Percentiles rank a stretch among this genome's conserved stretches.
Evolutionary conservation across 345 rosid genomes (phyloP).

Genomic region (Lepidium aucheri): DNA sequence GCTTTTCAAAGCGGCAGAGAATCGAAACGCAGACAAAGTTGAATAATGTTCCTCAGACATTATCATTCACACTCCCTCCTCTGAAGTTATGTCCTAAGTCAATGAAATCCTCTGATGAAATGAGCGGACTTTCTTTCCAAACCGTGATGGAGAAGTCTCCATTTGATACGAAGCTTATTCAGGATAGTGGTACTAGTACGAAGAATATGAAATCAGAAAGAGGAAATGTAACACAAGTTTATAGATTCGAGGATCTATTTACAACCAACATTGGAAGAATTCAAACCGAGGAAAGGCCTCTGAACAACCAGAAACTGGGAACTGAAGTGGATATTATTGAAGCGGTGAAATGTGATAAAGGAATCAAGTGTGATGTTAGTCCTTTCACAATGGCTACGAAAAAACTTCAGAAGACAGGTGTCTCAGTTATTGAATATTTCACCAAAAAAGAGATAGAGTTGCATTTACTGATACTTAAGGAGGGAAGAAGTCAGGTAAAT

Average conservation of each 20-base stretch:
- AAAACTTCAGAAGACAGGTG: slow-evolving; percentile 22
- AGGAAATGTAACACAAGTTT: background rate
- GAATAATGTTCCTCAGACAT: background rate
- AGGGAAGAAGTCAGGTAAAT: slow-evolving; percentile 26
- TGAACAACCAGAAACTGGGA: background rate
- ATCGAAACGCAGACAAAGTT: background rate
- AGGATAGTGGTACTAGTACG: background rate
- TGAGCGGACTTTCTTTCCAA: background rate
- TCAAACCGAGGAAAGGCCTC: background rate
- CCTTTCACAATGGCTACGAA: background rate
- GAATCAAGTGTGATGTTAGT: background rate
- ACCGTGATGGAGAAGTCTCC: background rate
- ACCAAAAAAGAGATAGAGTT: slow-evolving; percentile 36
- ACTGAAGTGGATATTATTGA: slow-evolving; percentile 1
- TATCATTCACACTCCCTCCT: background rate
- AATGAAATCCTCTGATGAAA: background rate
- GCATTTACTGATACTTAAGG: slow-evolving; percentile 40
- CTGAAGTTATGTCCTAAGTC: background rate
- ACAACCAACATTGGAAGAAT: background rate
- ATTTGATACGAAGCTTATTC: background rate
- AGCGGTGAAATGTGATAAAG: background rate
- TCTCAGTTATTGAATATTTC: slow-evolving; percentile 38
- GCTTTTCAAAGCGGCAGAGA: background rate
- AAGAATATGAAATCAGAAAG: background rate
- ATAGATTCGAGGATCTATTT: background rate